A percentile compares a stretch with the other conserved stretches of the same genome.
phyloP scores from a whole-genome alignment of 768 basidiomycete genomes.

The Rhodotorula diobovata region DNA sequence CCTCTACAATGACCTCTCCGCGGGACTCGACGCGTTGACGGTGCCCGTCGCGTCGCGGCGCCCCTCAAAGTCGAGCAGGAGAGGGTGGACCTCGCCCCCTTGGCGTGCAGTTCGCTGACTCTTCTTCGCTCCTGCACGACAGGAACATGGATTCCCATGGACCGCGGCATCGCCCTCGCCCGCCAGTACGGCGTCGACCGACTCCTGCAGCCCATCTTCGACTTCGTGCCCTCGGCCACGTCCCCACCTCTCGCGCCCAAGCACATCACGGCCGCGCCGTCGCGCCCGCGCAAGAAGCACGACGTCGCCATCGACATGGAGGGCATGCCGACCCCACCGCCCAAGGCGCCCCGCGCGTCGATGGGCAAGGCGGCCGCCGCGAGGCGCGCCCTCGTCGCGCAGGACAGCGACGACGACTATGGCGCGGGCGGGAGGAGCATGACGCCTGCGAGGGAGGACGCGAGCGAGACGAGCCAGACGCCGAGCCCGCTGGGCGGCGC shows the following conservation, averaged over 20 bases:
- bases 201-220: constrained; percentile 83
- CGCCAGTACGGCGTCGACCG: constrained; percentile 89
- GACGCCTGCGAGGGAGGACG: constrained; percentile 82
- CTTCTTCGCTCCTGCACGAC: background rate
- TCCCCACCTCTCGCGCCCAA: constrained; percentile 95
- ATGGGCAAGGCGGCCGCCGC: constrained; percentile 13
- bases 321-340: constrained; percentile 10
- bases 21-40: background rate
- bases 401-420: constrained; percentile 3
- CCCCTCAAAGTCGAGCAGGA: background rate
- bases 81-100: background rate
- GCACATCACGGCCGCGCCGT: constrained; percentile 73
- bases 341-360: constrained; percentile 2
- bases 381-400: constrained; percentile 12
- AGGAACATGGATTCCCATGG: constrained; percentile 99
- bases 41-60: constrained; percentile 7
- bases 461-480: constrained; percentile 81
- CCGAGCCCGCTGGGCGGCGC: constrained; percentile 73
- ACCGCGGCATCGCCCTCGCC: constrained; percentile 75
- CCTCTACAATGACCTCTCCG: background rate
- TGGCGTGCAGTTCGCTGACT: background rate
- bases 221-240: constrained; percentile 76
- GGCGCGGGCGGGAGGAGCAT: constrained; percentile 62
- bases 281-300: constrained; percentile 37
- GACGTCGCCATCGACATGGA: constrained; percentile 31